Evolutionary conservation across 1,284 basidiomycete species (phyloP).

Genomic region (Afroboletus lepidellus): DNA sequence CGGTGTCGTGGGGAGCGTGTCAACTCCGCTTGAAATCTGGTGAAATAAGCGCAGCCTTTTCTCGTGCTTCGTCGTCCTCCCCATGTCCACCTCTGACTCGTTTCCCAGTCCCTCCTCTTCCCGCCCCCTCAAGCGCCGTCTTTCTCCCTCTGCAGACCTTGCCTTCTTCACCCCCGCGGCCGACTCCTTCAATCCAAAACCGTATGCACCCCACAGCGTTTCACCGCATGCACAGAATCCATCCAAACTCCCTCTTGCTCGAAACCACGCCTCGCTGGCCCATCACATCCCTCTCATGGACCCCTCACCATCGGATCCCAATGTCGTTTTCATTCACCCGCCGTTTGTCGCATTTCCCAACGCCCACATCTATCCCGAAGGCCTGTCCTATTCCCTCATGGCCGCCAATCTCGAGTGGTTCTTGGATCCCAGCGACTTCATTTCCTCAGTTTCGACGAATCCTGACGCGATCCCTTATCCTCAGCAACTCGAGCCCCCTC

Average conservation of each 20-base stretch:
- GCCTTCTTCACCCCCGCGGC: conserved; percentile 60
- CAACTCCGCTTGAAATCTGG: conserved; percentile 40
- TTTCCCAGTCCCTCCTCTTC: conserved; percentile 10
- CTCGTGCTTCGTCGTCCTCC: conserved; percentile 3
- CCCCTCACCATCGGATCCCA: conserved; percentile 58
- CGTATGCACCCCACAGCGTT: conserved; percentile 46
- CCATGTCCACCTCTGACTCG: conserved; percentile 3
- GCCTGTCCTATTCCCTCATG: conserved; percentile 65
- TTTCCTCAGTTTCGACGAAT: conserved; percentile 46
- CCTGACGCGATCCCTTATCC: conserved; percentile 62
- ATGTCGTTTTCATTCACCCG: conserved; percentile 65
- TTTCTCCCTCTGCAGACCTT: conserved; percentile 43
- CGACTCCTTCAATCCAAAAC: conserved; percentile 57
- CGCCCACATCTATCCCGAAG: conserved; percentile 57
- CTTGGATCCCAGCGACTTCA: conserved; percentile 64
- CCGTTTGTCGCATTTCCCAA: conserved; percentile 67
- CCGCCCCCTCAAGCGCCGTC: conserved; percentile 49
- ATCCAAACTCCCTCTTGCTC: conserved; percentile 26
- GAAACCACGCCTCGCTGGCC: conserved; percentile 38
- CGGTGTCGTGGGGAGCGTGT: conserved; percentile 33
- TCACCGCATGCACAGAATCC: conserved; percentile 15
- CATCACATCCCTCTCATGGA: conserved; percentile 60
- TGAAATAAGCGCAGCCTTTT: conserved; percentile 33
- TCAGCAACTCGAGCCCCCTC: conserved; percentile 68
- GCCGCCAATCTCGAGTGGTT: conserved; percentile 76